Percentiles rank a stretch among this genome's conserved stretches.
phyloP scores from a whole-genome alignment of 306 rosid species.

The Quercus aquifolioides region DNA sequence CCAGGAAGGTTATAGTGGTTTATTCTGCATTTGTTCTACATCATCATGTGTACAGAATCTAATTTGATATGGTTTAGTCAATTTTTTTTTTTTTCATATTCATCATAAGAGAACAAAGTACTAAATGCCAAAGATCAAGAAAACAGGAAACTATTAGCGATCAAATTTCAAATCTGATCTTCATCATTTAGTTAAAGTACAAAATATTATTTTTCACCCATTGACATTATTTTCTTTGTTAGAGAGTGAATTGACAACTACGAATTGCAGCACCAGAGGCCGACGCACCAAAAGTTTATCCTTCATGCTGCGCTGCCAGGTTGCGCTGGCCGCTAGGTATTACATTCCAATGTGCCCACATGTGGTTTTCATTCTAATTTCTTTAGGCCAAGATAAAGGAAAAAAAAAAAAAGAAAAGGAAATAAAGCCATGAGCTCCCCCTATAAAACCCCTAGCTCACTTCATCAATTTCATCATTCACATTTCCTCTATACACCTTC shows the following conservation, averaged over 20 bases:
- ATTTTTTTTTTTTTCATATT: background rate
- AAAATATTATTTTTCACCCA: background rate
- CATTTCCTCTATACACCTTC: background rate
- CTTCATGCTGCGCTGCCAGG: conserved; percentile 29
- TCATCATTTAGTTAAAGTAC: too few species aligned
- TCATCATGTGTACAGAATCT: too few species aligned
- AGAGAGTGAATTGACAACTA: conserved; percentile 31
- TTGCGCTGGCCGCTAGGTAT: conserved; percentile 8
- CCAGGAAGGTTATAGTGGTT: too few species aligned
- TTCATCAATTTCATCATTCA: conserved; percentile 11
- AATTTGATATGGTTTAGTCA: too few species aligned
- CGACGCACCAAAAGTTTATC: conserved; percentile 21
- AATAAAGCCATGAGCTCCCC: conserved; percentile 1
- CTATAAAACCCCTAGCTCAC: conserved; percentile 47
- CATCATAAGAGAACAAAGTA: background rate
- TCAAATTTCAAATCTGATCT: too few species aligned
- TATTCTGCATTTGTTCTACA: too few species aligned
- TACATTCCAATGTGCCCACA: conserved; percentile 36
- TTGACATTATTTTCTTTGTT: background rate
- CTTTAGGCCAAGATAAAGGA: background rate
- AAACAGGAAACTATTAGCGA: background rate
- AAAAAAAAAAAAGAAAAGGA: background rate
- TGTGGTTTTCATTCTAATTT: conserved; percentile 23
- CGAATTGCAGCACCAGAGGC: conserved; percentile 31
- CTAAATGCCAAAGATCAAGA: background rate